Base-by-base conservation (phyloP, 805 yeast species). In the Candida hispaniensis region DNA sequence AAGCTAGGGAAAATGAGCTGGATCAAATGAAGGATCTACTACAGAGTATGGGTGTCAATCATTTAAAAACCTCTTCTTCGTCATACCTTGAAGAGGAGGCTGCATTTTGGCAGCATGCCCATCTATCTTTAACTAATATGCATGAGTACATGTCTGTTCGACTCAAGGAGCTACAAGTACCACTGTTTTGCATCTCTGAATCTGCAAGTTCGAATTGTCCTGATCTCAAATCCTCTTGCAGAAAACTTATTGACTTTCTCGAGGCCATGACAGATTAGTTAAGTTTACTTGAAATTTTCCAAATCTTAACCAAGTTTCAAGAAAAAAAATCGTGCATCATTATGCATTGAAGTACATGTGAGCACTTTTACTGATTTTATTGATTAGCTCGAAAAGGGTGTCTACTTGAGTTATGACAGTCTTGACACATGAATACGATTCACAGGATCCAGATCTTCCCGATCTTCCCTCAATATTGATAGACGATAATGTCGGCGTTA, bases 361-460 rank as follows among this genome's bases (percentile, higher is more conserved):
- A n/a, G n/a, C n/a, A n/a, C n/a, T n/a, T n/a, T n/a, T n/a, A n/a
- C n/a, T n/a, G n/a, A n/a, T n/a, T n/a, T n/a, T n/a, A n/a, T n/a
- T n/a, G n/a, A n/a, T n/a, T n/a, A n/a, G n/a, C n/a, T n/a, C n/a
- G n/a, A n/a, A n/a, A n/a, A n/a, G n/a, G n/a, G n/a, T n/a, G n/a
- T n/a, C n/a, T n/a, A n/a, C n/a, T n/a, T n/a, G n/a, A n/a, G n/a
- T n/a, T 46, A 51, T 32, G 36, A 17, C 36, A 21, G 23, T 32
- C 17, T 32, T 28, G 13, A 32, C 36, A 9, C 36, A 14, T 26
- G 39, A 43, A 11, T 46, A 34, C 21, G 49, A 46, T 15, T 45
- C 49, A n/a, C 47, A 25, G 7, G 49, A 46, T 26, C 47, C 49
- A 1, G 32, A 34, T 21, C 38, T 44, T 8, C 49, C 49, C 13